Evolutionary conservation across 768 basidiomycete species (phyloP).

Genomic region (Lactarius quietus): DNA sequence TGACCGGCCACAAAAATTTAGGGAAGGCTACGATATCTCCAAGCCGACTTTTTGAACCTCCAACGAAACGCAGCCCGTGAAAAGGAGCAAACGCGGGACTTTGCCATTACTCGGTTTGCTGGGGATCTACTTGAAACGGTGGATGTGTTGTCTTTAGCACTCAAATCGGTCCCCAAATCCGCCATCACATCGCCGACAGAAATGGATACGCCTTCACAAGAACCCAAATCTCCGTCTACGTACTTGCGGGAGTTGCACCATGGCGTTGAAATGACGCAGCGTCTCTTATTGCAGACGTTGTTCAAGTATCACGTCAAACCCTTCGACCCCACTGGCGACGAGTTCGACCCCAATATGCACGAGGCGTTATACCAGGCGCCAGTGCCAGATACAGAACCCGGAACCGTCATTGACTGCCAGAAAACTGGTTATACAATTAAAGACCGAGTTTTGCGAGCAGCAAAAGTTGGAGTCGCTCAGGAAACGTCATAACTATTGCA

Average conservation of each 20-base stretch:
- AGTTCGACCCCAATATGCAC: conserved; percentile 92
- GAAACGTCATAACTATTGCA: conserved; percentile 41
- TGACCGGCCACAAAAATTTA: conserved; percentile 34
- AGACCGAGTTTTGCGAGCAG: conserved; percentile 87
- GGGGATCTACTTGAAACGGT: conserved; percentile 85
- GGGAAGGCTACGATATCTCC: conserved; percentile 86
- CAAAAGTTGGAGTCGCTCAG: conserved; percentile 95
- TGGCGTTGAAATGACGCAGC: conserved; percentile 91
- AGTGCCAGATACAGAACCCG: conserved; percentile 83
- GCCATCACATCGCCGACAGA: conserved; percentile 35
- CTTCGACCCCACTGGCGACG: conserved; percentile 89
- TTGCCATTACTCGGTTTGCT: conserved; percentile 90
- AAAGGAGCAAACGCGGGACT: conserved; percentile 89
- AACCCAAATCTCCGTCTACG: conserved; percentile 50
- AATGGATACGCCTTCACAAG: conserved; percentile 11
- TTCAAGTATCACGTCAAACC: conserved; percentile 89
- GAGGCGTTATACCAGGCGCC: conserved; percentile 95
- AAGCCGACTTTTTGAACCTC: conserved; percentile 94
- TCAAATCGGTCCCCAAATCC: conserved; percentile 69
- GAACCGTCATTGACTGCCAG: conserved; percentile 86
- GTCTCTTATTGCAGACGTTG: conserved; percentile 82
- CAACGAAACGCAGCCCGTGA: conserved; percentile 90
- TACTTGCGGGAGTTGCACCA: conserved; percentile 70
- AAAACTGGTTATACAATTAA: conserved; percentile 94
- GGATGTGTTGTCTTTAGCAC: conserved; percentile 82